phyloP scores from a whole-genome alignment of 306 rosid species.

The Vachellia collinsii region DNA sequence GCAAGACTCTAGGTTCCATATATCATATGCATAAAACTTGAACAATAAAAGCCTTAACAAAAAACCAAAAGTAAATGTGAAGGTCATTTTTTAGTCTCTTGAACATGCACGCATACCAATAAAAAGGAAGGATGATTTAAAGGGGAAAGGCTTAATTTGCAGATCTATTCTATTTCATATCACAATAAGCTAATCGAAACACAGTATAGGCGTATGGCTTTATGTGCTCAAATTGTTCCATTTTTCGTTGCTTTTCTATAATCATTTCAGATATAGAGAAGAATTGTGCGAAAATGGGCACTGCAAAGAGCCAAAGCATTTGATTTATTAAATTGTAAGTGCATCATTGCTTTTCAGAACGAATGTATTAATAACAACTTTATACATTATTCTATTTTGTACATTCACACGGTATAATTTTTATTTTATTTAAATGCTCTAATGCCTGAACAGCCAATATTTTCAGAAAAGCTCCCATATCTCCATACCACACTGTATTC shows the following conservation, averaged over 20 bases:
- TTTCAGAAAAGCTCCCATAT: neutral
- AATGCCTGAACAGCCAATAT: neutral
- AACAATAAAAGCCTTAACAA: conserved; percentile 31
- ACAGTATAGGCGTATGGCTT: neutral
- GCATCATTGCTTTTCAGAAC: neutral
- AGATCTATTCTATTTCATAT: neutral
- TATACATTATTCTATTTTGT: neutral
- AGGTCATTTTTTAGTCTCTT: neutral
- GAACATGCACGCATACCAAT: neutral
- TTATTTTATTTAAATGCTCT: neutral
- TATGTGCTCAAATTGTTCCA: neutral
- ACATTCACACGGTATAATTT: neutral
- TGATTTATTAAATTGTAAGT: neutral
- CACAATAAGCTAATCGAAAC: neutral
- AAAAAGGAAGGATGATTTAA: neutral
- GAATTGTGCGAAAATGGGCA: neutral
- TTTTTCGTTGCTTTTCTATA: neutral
- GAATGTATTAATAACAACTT: neutral
- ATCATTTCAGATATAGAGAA: neutral
- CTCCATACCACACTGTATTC: neutral
- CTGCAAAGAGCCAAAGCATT: neutral
- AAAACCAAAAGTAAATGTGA: neutral
- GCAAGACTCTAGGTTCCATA: conserved; percentile 31
- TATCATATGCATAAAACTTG: conserved; percentile 34
- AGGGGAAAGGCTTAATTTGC: neutral